A percentile compares a stretch with the other conserved stretches of the same genome.
These are phyloP conservation scores for Calonectria montana DNA, from an alignment of 2,329 filamentous ascomycete species.

Conservation along the genomic window DNA sequence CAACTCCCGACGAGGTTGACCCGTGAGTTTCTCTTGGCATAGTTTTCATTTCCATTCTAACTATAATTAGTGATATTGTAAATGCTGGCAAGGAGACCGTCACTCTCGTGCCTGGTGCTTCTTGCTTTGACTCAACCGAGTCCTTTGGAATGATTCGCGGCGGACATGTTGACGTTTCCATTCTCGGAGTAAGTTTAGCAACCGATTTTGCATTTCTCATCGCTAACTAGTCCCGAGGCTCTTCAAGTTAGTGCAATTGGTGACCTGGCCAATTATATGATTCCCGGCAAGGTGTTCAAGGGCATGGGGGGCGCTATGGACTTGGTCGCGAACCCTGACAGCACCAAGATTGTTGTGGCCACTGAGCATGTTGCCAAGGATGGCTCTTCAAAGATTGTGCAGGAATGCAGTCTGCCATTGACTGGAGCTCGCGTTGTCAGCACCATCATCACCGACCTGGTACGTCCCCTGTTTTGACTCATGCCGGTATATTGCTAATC, in stretches of 20 bases:
- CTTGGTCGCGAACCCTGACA: conserved; percentile 76
- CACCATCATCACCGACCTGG: conserved; percentile 80
- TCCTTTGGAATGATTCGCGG: conserved; percentile 90
- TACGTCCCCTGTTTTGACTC: conserved; percentile 52
- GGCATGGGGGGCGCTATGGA: conserved; percentile 88
- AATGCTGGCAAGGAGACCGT: conserved; percentile 92
- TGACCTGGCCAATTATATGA: conserved; percentile 91
- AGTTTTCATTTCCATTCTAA: conserved; percentile 18
- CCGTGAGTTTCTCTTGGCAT: conserved; percentile 51
- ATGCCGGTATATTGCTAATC: conserved; percentile 15
- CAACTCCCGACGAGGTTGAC: conserved; percentile 77
- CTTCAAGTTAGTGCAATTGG: conserved; percentile 83
- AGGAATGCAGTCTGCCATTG: conserved; percentile 71
- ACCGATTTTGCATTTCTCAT: not conserved
- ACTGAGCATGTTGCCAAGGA: conserved; percentile 79
- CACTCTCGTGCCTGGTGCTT: conserved; percentile 80
- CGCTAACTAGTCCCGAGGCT: conserved; percentile 52
- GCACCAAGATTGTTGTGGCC: conserved; percentile 78
- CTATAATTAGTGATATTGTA: conserved; percentile 71
- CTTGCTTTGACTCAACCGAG: conserved; percentile 83
- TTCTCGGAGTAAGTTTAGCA: conserved; percentile 70
- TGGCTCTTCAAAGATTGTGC: conserved; percentile 74
- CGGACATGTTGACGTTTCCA: conserved; percentile 85
- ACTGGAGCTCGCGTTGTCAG: conserved; percentile 76
- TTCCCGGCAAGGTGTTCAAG: conserved; percentile 88